Conservation (phyloP, 257 asterid genomes). For the Pogostemon cablin region DNA sequence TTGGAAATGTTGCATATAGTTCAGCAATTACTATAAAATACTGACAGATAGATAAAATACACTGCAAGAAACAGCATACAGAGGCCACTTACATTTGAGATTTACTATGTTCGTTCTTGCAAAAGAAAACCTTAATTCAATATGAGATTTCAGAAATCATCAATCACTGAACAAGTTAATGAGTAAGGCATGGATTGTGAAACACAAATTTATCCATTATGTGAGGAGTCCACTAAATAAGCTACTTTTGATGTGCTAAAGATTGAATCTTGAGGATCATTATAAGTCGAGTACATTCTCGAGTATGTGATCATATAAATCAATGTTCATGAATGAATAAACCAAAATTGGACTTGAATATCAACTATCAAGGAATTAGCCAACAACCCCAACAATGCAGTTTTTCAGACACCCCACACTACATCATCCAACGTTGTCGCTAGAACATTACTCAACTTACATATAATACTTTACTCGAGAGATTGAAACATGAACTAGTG, state of each 20-base stretch:
- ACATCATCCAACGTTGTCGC: neutral
- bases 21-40: neutral
- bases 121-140: neutral
- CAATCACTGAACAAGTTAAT: neutral
- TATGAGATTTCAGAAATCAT: neutral
- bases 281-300: neutral
- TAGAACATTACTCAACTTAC: neutral
- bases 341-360: constrained; percentile 8
- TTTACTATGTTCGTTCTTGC: constrained; percentile 5
- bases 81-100: neutral
- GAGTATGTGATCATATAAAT: neutral
- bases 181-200: neutral
- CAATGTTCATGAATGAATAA: constrained; percentile 10
- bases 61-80: constrained; percentile 22
- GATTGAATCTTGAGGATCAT: constrained; percentile 3
- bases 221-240: constrained; percentile 1
- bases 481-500: constrained; percentile 12
- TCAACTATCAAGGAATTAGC: neutral
- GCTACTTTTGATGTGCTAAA: neutral
- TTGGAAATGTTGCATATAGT: neutral
- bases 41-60: neutral
- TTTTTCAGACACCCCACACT: neutral
- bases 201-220: neutral
- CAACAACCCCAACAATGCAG: neutral
- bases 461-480: constrained; percentile 7